phyloP scores from a whole-genome alignment of 192 early-diverging fungal genomes.

The Thamnidium elegans region DNA sequence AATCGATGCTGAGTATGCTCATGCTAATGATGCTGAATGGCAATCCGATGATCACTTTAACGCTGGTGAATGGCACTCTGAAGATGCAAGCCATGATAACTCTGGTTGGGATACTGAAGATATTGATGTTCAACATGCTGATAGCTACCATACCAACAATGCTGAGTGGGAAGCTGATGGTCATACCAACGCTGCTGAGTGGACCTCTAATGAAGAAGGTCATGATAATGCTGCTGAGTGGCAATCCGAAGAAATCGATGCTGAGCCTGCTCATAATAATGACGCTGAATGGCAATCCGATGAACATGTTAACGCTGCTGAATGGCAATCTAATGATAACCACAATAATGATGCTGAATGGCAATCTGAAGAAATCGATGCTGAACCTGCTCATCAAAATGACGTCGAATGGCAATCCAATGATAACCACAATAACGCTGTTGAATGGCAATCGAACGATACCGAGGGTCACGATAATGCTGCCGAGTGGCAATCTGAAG shows the following conservation, averaged over 20 bases:
- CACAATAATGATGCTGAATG: neutral
- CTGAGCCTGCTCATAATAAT: neutral
- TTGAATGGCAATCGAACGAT: neutral
- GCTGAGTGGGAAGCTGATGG: neutral
- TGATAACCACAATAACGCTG: neutral
- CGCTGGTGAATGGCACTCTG: neutral
- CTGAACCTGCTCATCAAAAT: neutral
- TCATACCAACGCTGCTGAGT: slow-evolving; percentile 1
- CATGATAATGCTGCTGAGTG: neutral
- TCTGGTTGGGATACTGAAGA: neutral
- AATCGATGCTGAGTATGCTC: neutral
- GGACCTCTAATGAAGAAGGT: neutral
- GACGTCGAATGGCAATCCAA: neutral
- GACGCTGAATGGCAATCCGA: slow-evolving; percentile 8
- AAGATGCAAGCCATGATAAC: neutral
- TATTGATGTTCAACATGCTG: neutral
- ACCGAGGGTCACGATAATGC: neutral
- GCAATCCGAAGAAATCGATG: slow-evolving; percentile 9
- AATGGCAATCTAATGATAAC: neutral
- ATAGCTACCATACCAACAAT: too few relatives aligned
- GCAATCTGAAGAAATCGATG: slow-evolving; percentile 1
- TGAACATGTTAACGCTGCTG: neutral
- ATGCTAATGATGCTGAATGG: neutral
- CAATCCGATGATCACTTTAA: neutral
- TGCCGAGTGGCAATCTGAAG: slow-evolving; percentile 1